Percentiles rank a stretch among this genome's conserved stretches.
Evolutionary conservation across 208 protist species (phyloP).

Genomic region (Leishmania tropica): DNA sequence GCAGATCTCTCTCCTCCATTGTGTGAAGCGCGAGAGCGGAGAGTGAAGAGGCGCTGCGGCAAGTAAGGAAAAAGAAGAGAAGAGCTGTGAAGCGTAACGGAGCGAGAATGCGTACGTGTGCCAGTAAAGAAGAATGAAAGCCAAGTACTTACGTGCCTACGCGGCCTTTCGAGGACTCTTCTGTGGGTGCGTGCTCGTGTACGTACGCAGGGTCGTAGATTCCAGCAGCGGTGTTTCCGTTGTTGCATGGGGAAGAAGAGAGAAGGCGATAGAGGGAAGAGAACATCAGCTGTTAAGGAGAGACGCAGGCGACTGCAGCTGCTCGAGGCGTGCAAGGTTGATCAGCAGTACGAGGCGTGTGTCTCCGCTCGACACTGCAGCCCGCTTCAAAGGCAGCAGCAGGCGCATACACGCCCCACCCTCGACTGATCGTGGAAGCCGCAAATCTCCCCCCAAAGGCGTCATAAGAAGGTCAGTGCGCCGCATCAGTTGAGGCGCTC

Average conservation of each 20-base stretch:
- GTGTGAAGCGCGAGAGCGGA: neutral
- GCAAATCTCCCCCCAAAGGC: neutral
- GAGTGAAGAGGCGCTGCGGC: neutral
- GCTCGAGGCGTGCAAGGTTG: neutral
- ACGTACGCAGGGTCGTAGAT: neutral
- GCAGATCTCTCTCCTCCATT: slow-evolving; percentile 37
- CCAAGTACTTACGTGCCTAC: neutral
- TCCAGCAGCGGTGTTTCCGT: neutral
- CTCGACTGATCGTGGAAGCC: neutral
- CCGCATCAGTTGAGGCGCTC: neutral
- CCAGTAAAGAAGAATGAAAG: neutral
- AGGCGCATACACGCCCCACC: neutral
- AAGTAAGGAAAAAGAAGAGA: neutral
- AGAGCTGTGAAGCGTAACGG: neutral
- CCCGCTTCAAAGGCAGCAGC: neutral
- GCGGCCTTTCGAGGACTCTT: neutral
- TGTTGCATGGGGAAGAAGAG: neutral
- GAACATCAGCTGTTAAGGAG: neutral
- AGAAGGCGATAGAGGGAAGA: neutral
- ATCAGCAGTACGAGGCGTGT: neutral
- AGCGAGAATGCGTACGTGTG: neutral
- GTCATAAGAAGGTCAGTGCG: neutral
- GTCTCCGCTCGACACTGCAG: neutral
- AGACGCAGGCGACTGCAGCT: neutral
- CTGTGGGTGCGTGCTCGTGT: neutral